Percentiles rank a stretch among this genome's conserved stretches.
These are phyloP conservation scores for Cucurbita ficifolia DNA, from an alignment of 306 rosid species.

Conservation along the genomic window DNA sequence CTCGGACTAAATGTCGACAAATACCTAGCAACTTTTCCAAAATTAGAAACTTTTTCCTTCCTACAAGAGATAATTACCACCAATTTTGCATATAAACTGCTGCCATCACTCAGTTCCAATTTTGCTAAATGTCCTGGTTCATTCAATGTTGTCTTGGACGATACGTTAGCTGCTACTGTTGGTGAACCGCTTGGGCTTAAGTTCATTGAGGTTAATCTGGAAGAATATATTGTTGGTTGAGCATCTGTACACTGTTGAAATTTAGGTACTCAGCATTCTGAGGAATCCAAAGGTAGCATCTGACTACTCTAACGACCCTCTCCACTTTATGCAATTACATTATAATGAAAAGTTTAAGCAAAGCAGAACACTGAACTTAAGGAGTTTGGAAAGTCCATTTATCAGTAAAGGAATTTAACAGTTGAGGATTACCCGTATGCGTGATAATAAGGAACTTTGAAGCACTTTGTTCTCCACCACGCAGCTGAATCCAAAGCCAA, in stretches of 20 bases:
- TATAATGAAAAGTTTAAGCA: not conserved
- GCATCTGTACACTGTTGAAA: conserved; percentile 49
- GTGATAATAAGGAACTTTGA: conserved; percentile 57
- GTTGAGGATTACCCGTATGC: conserved; percentile 47
- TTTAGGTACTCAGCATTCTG: conserved; percentile 16
- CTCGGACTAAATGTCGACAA: conserved; percentile 8
- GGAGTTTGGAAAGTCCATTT: not conserved
- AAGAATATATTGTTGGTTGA: conserved; percentile 48
- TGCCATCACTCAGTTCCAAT: conserved; percentile 73
- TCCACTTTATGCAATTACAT: not conserved
- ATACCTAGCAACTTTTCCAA: not conserved
- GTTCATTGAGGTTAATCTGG: conserved; percentile 44
- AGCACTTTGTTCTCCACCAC: conserved; percentile 91
- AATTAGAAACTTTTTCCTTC: not conserved
- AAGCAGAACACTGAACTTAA: not conserved
- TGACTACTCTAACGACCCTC: not conserved
- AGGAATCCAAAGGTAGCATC: not conserved
- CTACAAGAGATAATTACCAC: conserved; percentile 41
- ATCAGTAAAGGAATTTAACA: not conserved
- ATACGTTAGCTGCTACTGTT: conserved; percentile 13
- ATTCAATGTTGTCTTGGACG: conserved; percentile 20
- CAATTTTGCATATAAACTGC: conserved; percentile 62
- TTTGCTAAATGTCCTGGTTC: conserved; percentile 41
- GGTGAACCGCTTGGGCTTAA: conserved; percentile 33
- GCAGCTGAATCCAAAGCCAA: conserved; percentile 35